Conservation (phyloP, 495 filamentous ascomycete genomes). For the Aspergillus olivimuriae region DNA sequence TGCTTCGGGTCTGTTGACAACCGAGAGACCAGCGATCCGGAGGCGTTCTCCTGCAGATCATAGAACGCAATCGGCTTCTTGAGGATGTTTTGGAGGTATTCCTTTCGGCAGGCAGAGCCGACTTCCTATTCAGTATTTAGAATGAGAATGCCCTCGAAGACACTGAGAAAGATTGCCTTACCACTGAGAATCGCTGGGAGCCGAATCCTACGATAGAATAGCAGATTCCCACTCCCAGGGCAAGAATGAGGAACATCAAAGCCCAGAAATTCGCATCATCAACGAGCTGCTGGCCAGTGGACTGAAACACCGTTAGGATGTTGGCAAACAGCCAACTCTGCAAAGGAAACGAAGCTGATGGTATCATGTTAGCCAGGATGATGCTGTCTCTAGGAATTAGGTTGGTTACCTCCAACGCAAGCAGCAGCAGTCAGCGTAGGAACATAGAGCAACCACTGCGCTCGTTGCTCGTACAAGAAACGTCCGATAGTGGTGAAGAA, state of each 20-base stretch:
- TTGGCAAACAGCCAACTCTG: slow-evolving; percentile 34
- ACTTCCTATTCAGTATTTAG: slow-evolving; percentile 30
- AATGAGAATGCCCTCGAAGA: slow-evolving; percentile 3
- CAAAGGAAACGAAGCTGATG: slow-evolving; percentile 39
- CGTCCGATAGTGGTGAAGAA: slow-evolving; percentile 38
- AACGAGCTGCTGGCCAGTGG: slow-evolving; percentile 21
- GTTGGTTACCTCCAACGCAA: slow-evolving; percentile 43
- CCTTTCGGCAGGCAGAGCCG: slow-evolving; percentile 45
- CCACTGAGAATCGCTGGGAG: slow-evolving; percentile 38
- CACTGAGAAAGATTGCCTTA: slow-evolving; percentile 5
- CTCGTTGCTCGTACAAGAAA: slow-evolving; percentile 43
- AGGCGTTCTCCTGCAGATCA: slow-evolving; percentile 43
- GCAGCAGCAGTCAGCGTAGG: slow-evolving; percentile 40
- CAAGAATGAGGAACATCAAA: slow-evolving; percentile 58
- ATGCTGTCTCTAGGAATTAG: not conserved
- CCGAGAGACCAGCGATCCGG: slow-evolving; percentile 42
- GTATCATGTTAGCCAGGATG: slow-evolving; percentile 40
- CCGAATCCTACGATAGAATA: slow-evolving; percentile 50
- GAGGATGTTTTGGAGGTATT: slow-evolving; percentile 56
- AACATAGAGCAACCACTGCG: slow-evolving; percentile 40
- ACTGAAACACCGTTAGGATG: slow-evolving; percentile 29
- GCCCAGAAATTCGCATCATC: slow-evolving; percentile 53
- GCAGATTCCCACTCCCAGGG: slow-evolving; percentile 40
- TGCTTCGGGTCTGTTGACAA: slow-evolving; percentile 54
- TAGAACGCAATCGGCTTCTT: slow-evolving; percentile 52